Evolutionary conservation across 345 rosid genomes (phyloP).

Genomic region (Rhodamnia rubescens): DNA sequence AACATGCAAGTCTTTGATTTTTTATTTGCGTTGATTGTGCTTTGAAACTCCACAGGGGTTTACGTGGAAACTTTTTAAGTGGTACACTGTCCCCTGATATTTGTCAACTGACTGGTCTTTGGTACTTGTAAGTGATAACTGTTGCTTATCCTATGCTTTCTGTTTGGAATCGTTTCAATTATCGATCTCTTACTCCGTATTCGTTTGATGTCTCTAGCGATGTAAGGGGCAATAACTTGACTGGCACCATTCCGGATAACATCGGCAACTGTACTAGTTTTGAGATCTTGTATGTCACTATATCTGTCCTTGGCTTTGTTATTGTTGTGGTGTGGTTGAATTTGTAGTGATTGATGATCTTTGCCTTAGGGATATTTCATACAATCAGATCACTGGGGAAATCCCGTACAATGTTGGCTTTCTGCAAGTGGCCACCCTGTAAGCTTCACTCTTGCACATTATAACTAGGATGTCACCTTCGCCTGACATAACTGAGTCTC

Average conservation of each 20-base stretch:
- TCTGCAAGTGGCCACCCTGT: conserved; percentile 97
- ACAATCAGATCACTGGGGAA: conserved; percentile 73
- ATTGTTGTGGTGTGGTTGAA: neutral
- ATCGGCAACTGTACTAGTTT: conserved; percentile 99
- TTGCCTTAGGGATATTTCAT: conserved; percentile 67
- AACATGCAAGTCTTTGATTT: neutral
- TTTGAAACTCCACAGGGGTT: conserved; percentile 38
- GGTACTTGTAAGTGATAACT: conserved; percentile 76
- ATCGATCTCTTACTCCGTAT: neutral
- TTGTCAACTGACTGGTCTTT: conserved; percentile 89
- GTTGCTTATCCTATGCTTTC: neutral
- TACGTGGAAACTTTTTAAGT: conserved; percentile 66
- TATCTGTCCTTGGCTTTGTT: no score
- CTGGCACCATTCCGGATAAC: conserved; percentile 71
- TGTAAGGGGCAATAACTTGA: conserved; percentile 81
- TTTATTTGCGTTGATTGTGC: neutral
- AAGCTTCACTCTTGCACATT: conserved; percentile 8
- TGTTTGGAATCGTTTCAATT: neutral
- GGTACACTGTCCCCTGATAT: conserved; percentile 81
- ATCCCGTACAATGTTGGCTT: conserved; percentile 93
- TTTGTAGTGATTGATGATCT: neutral
- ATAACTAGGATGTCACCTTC: neutral
- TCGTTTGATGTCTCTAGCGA: conserved; percentile 37
- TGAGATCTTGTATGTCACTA: conserved; percentile 60
- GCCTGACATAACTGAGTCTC: neutral